Base-by-base conservation (phyloP, 331 rosid genomes). In the Stylosanthes scabra region DNA sequence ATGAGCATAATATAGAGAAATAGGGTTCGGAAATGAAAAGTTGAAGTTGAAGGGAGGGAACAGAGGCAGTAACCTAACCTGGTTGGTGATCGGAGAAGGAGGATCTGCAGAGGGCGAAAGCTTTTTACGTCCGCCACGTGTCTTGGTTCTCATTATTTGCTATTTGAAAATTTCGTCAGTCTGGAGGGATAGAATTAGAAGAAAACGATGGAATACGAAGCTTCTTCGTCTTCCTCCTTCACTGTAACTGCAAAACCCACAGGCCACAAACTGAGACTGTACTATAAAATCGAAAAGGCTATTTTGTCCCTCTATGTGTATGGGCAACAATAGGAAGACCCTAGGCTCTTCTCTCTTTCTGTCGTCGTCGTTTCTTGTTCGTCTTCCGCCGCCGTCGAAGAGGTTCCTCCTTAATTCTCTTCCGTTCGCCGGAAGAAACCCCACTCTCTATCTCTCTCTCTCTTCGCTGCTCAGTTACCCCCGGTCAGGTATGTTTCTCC, bases 81-180 rank as follows among this genome's bases (percentile, higher is more conserved):
- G 63, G 7, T 25, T 10, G 54, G 79, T 65, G 59, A 16, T 71
- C 27, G 10, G 47, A 34, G 68, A 46, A 46, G 82, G 28, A 63
- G 3, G 37, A 10, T 31, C n/a, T 0, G 60, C 13, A 20, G 46
- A 29, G 40, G 42, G 51, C 2, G 57, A 25, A 5, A 12, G 31
- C 70, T 47, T 67, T 63, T 58, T 60, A 11, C 74, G 65, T 27
- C 46, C 61, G 20, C 64, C 39, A 11, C 9, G 31, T 50, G 16
- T 66, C 67, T 72, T 79, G 8, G 3, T 58, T 72, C 74, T 65
- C 83, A 64, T 71, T 3, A 7, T 13, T 72, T 7, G 9, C 74
- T n/a, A 15, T 16, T 63, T n/a, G 44, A 51, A 9, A 10, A 12
- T 9, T 49, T 4, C 11, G 40, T 31, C 37, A 11, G 29, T 9